Evolutionary conservation across 2,329 filamentous ascomycete species (phyloP).

Genomic region (Neopestalotiopsis rosae): DNA sequence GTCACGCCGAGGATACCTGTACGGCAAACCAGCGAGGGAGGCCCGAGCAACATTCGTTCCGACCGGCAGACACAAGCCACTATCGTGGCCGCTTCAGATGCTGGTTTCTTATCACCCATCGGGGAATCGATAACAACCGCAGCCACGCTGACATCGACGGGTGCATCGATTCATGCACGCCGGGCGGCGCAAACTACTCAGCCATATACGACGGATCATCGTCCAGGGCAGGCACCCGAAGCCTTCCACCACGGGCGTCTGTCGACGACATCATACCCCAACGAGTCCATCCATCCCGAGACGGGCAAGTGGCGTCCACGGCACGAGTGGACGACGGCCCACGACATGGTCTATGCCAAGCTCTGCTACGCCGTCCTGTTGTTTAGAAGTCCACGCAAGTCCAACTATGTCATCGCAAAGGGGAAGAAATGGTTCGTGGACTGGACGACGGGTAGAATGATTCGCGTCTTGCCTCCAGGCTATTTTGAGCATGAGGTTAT

Average conservation of each 20-base stretch:
- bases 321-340: conserved; percentile 59
- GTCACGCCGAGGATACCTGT: conserved; percentile 17
- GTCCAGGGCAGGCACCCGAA: conserved; percentile 17
- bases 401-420: conserved; percentile 60
- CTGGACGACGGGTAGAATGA: conserved; percentile 62
- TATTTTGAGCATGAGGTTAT: conserved; percentile 58
- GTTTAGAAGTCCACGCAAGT: conserved; percentile 62
- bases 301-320: conserved; percentile 63
- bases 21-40: conserved; percentile 19
- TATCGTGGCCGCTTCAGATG: no score
- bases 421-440: conserved; percentile 65
- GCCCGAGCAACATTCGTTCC: not conserved
- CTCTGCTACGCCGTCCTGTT: conserved; percentile 64
- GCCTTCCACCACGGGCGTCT: conserved; percentile 41
- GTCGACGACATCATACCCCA: conserved; percentile 51
- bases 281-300: conserved; percentile 50
- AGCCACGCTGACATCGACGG: not conserved
- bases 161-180: not conserved
- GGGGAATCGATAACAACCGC: not conserved
- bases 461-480: conserved; percentile 56
- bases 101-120: no score
- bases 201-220: not conserved
- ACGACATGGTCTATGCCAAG: conserved; percentile 65
- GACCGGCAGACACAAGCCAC: not conserved
- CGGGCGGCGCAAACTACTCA: not conserved